Base-by-base conservation (phyloP, 768 basidiomycete species). In the Boletus fagicola region DNA sequence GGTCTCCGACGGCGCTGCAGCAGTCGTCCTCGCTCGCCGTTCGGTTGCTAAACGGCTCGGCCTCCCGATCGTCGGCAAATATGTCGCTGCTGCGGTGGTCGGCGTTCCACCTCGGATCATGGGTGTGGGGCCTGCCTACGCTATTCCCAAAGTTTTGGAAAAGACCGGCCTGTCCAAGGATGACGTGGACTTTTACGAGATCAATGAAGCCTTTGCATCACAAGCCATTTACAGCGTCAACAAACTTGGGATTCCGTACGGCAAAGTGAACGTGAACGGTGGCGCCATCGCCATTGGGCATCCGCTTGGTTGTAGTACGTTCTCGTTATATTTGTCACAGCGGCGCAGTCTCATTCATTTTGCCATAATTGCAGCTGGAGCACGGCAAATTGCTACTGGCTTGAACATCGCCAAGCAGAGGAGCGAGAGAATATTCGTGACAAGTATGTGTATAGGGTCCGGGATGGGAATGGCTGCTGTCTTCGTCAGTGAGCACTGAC, bases 391-490 rank as follows among this genome's bases (percentile, higher is more conserved):
- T 55, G 91, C 89, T 0, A 96, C 93, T 9, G 94, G 88, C 13
- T 73, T 92, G 60, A 86, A 81, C 67, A 86, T 92, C 49, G 87
- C 90, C 12, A 93, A 86, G 78, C 83, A 91, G 71, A 87, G 84
- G 47, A 81, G 81, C 16, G 79, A 79, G 24, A 87, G 87, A 69
- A 76, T 96, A 60, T 94, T 96, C 62, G 86, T 90, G 33, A 94
- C 92, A 2, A 87, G 84, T 62, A 96, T 96, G 94, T 95, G 93
- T 69, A 87, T 94, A 66, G 92, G 92, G 8, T 84, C 82, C 15
- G 91, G 92, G 24, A 93, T 94, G 90, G 90, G 92, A 38, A 92
- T 94, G 90, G 91, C 91, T 33, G 89, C 84, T 45, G 78, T 94
- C 2, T 88, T 94, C 66, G 89, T 92, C 54, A 90, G 78, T 71